Conservation (phyloP, 345 rosid genomes). For the Ceriops tagal region DNA sequence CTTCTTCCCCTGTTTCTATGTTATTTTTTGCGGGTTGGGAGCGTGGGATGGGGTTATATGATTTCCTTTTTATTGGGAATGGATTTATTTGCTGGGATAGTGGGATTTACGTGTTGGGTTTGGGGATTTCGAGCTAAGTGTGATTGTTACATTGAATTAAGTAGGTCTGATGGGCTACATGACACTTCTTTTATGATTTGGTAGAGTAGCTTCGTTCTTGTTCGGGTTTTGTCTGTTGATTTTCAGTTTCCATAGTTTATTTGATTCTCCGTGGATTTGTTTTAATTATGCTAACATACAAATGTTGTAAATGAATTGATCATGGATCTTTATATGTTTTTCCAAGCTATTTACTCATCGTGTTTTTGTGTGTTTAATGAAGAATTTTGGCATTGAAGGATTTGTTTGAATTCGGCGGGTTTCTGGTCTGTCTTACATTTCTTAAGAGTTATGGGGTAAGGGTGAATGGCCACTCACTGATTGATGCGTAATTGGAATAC, state of each 20-base stretch:
- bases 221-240: neutral
- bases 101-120: conserved; percentile 10
- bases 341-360: too few species aligned
- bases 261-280: neutral
- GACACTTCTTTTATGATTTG: neutral
- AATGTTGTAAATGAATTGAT: too few species aligned
- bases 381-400: too few species aligned
- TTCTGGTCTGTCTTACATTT: too few species aligned
- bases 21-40: too few species aligned
- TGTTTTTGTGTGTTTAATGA: too few species aligned
- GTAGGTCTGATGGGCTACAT: neutral
- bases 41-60: neutral
- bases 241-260: neutral
- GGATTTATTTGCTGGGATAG: conserved; percentile 2
- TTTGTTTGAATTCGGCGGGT: too few species aligned
- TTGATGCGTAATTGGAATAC: too few species aligned
- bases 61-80: neutral
- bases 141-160: neutral
- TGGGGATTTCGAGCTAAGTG: neutral
- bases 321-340: too few species aligned
- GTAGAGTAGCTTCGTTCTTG: neutral
- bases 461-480: too few species aligned
- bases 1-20: too few species aligned
- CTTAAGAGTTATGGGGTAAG: too few species aligned
- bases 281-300: neutral